A percentile compares a stretch with the other conserved stretches of the same genome.
Evolutionary conservation across 169 alveolate genomes (phyloP).

Genomic region (Plasmodium ovale): DNA sequence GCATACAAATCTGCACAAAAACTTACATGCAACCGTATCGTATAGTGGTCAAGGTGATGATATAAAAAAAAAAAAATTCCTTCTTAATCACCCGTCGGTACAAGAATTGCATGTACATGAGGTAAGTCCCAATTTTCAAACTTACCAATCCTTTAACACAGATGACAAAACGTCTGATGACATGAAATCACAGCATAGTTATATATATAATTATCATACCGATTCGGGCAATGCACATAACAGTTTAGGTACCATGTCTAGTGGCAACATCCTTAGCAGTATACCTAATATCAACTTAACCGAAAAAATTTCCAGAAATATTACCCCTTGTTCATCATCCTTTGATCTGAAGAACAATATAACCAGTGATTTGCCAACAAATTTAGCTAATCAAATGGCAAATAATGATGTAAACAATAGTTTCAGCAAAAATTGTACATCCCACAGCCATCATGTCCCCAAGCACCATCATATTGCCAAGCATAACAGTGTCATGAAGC

Average conservation of each 20-base stretch:
- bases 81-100: not conserved
- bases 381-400: not conserved
- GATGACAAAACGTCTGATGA: constrained; percentile 30
- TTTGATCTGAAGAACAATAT: constrained; percentile 14
- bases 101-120: constrained; percentile 35
- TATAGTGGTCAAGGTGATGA: constrained; percentile 3
- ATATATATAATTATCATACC: constrained; percentile 28
- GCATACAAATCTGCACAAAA: too few species aligned
- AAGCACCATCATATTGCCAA: not conserved
- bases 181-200: constrained; percentile 17
- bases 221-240: constrained; percentile 2
- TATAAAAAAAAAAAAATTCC: constrained; percentile 10
- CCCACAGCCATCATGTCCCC: constrained; percentile 1
- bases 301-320: not conserved
- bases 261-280: constrained; percentile 7
- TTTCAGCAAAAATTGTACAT: not conserved
- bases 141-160: constrained; percentile 1
- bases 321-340: constrained; percentile 10
- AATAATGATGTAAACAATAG: constrained; percentile 11
- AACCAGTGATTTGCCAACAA: not conserved
- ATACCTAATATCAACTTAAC: constrained; percentile 12
- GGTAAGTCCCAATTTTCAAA: constrained; percentile 3
- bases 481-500: not conserved
- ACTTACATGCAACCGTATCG: not conserved
- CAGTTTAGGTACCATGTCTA: not conserved